phyloP scores from a whole-genome alignment of 257 asterid genomes.

The Knoxia roxburghii region DNA sequence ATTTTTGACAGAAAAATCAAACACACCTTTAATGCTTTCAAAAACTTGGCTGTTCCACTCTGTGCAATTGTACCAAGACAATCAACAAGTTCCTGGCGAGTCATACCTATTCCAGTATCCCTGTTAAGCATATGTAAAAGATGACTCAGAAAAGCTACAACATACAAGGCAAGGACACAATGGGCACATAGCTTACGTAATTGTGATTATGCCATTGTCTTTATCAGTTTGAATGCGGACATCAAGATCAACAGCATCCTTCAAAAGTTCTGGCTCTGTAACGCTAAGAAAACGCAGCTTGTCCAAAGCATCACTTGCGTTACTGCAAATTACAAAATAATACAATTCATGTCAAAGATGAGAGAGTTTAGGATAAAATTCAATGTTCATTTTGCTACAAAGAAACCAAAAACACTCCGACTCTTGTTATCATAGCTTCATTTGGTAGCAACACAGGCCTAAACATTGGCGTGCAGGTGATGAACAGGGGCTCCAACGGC shows the following conservation, averaged over 20 bases:
- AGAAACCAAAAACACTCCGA: background rate
- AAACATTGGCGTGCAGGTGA: too few species aligned
- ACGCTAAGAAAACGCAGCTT: conserved; percentile 94
- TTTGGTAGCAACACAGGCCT: background rate
- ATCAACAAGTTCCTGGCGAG: conserved; percentile 81
- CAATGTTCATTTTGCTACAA: background rate
- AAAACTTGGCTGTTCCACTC: conserved; percentile 97
- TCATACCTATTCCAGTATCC: conserved; percentile 98
- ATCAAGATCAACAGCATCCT: conserved; percentile 76
- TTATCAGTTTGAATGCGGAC: conserved; percentile 79
- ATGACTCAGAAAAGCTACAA: conserved; percentile 13
- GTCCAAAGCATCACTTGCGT: conserved; percentile 99
- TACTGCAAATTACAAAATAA: conserved; percentile 40
- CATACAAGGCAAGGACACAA: conserved; percentile 4
- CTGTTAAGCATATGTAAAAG: conserved; percentile 32
- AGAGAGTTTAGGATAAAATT: background rate
- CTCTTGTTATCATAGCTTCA: background rate
- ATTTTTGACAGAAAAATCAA: background rate
- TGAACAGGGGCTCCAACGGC: background rate
- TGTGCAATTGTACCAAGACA: conserved; percentile 98
- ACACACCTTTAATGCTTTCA: conserved; percentile 78
- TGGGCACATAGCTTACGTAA: conserved; percentile 46
- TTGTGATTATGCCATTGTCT: conserved; percentile 81
- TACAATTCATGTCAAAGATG: conserved; percentile 6
- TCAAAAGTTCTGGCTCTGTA: conserved; percentile 71